Percentiles rank a stretch among this genome's conserved stretches.
phyloP scores from a whole-genome alignment of 2,329 filamentous ascomycete genomes.

The Trichoderma polysporum region DNA sequence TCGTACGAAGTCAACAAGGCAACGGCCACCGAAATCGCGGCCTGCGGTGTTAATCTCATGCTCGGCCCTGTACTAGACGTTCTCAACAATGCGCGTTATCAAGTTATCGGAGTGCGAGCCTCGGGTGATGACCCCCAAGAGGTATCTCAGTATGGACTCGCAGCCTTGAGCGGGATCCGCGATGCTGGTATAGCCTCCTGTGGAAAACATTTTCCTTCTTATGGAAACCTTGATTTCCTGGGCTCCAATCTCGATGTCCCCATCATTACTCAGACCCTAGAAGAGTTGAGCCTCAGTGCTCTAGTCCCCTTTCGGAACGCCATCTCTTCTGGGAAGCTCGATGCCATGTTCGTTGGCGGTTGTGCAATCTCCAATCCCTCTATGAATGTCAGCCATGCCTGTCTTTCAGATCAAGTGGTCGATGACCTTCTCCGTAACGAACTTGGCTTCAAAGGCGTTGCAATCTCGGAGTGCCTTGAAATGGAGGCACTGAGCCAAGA shows the following conservation, averaged over 20 bases:
- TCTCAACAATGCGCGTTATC: slow-evolving; percentile 86
- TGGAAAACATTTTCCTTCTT: slow-evolving; percentile 95
- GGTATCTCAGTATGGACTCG: slow-evolving; percentile 87
- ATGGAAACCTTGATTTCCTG: slow-evolving; percentile 90
- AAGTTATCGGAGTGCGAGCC: slow-evolving; percentile 85
- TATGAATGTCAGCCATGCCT: slow-evolving; percentile 94
- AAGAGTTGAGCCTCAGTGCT: slow-evolving; percentile 88
- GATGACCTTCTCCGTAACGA: slow-evolving; percentile 86
- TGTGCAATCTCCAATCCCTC: slow-evolving; percentile 89
- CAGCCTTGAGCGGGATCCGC: slow-evolving; percentile 88
- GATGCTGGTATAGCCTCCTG: slow-evolving; percentile 86
- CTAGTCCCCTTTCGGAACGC: slow-evolving; percentile 90
- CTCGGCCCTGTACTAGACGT: slow-evolving; percentile 93
- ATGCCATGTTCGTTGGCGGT: slow-evolving; percentile 94
- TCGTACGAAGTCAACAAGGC: slow-evolving; percentile 90
- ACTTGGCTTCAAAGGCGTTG: slow-evolving; percentile 85
- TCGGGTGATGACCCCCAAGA: slow-evolving; percentile 93
- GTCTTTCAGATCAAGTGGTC: slow-evolving; percentile 88
- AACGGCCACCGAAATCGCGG: slow-evolving; percentile 86
- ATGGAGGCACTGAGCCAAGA: slow-evolving; percentile 97
- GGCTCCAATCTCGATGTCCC: slow-evolving; percentile 89
- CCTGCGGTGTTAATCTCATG: slow-evolving; percentile 94
- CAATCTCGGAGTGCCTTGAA: slow-evolving; percentile 91
- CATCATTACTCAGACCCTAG: slow-evolving; percentile 90
- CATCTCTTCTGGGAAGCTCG: slow-evolving; percentile 75